Base-by-base conservation (phyloP, 139 green algal genomes). In the Coccomyxa sp. region DNA sequence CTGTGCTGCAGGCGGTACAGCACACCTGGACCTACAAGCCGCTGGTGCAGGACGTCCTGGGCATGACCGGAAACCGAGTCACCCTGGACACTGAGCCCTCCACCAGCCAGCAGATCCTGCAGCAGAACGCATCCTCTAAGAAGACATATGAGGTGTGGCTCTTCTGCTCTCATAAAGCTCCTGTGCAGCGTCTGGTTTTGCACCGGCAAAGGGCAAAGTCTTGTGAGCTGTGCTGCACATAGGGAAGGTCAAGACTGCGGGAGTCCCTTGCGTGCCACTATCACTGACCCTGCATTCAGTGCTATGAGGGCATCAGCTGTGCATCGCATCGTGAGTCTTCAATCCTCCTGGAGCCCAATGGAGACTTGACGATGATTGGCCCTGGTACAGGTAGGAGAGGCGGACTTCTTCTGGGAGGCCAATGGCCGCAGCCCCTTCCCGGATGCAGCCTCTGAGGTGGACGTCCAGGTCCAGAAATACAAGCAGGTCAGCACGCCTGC, bases 1-100 rank as follows among this genome's bases (percentile, higher is more conserved):
- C n/a, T n/a, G n/a, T n/a, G n/a, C 39, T 69, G 79, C 79, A 83
- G 79, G 85, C 86, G 73, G 81, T 98, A 79, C 93, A 98, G 84
- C 97, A 99, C 81, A 69, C 81, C 16, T 99, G 94, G 93, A 96
- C 91, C 0, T 99, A 99, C 86, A 93, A 97, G 78, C 94, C 97
- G 14, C 83, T 99, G n/a, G 97, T 99, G 76, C 93, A 98, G 71
- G 96, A 99, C 79, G 86, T 97, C 68, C 84, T 99, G 64, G 90
- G 89, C n/a, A 81, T 99, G 87, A 80, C 87, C 27, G 84, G 98
- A 0, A 99, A 99, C 87, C 87, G 94, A 22, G 84, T 99, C 0
- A 84, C 85, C 8, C 72, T 96, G 68, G 81, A 86, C 0, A 50
- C 73, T 7, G 81, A 85, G 36, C 22, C 77, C 69, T 44, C 64